Evolutionary conservation across 441 rosid genomes (phyloP).

Genomic region (Biscutella laevigata): DNA sequence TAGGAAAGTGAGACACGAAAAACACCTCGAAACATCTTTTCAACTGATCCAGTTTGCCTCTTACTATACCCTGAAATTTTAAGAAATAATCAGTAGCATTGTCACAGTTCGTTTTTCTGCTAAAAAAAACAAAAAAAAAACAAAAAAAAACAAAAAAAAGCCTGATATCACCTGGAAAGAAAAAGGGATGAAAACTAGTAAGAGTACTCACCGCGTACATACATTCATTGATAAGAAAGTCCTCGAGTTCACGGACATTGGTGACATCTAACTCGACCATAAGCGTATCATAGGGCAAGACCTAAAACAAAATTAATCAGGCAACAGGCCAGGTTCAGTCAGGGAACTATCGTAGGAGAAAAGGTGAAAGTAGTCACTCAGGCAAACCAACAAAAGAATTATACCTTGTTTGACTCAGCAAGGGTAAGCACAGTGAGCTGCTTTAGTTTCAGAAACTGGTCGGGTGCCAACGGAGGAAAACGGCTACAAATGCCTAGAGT

Average conservation of each 20-base stretch:
- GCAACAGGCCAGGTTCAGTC: not conserved
- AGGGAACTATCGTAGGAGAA: not conserved
- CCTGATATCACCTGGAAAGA: not conserved
- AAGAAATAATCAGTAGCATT: not conserved
- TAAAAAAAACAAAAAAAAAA: too few relatives aligned
- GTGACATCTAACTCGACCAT: slow-evolving; percentile 83
- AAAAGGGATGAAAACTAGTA: not conserved
- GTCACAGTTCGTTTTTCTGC: not conserved
- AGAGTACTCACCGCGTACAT: slow-evolving; percentile 79
- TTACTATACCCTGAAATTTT: slow-evolving; percentile 69
- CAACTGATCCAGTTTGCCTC: slow-evolving; percentile 95
- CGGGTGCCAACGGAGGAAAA: slow-evolving; percentile 59
- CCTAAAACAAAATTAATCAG: slow-evolving; percentile 32
- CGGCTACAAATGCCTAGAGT: slow-evolving; percentile 42
- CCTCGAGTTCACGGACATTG: slow-evolving; percentile 96
- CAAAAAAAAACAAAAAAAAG: too few relatives aligned
- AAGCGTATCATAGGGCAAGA: slow-evolving; percentile 73
- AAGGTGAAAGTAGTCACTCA: too few relatives aligned
- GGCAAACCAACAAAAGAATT: not conserved
- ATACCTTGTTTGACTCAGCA: slow-evolving; percentile 85
- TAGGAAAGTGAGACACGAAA: not conserved
- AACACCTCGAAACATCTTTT: slow-evolving; percentile 89
- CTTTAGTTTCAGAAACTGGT: slow-evolving; percentile 81
- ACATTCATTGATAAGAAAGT: slow-evolving; percentile 96
- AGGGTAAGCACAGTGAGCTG: slow-evolving; percentile 92